These are phyloP conservation scores for Fraxinus anomala DNA, from an alignment of 257 asterid genomes.

Conservation along the genomic window DNA sequence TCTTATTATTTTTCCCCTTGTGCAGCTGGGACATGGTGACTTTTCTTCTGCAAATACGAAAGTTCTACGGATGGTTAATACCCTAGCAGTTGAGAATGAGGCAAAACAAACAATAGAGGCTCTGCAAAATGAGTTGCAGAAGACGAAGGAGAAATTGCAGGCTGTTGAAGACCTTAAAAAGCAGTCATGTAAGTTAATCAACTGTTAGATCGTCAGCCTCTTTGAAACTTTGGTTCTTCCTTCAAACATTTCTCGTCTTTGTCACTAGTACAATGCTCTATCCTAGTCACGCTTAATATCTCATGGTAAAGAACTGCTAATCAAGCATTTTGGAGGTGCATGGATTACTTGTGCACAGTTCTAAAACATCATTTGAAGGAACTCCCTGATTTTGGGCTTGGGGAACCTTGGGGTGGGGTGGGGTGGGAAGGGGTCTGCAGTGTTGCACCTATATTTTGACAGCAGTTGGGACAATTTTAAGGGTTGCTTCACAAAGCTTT, in stretches of 20 bases:
- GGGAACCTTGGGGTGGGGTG: not conserved
- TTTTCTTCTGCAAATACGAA: conserved; percentile 90
- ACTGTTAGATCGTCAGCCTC: conserved; percentile 16
- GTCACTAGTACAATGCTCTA: not conserved
- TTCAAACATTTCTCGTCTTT: conserved; percentile 4
- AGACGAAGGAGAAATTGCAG: conserved; percentile 83
- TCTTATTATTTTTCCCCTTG: conserved; percentile 24
- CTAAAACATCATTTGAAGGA: not conserved
- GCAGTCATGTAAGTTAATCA: conserved; percentile 67
- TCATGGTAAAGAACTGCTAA: not conserved
- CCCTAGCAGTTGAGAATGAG: conserved; percentile 86
- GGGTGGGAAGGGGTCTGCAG: not conserved
- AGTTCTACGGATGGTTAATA: conserved; percentile 94
- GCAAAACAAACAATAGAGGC: conserved; percentile 95
- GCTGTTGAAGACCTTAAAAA: conserved; percentile 92
- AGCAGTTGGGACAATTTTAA: not conserved
- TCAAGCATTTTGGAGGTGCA: not conserved
- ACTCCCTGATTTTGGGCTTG: not conserved
- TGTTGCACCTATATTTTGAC: not conserved
- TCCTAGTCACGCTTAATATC: not conserved
- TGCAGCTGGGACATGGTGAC: conserved; percentile 96
- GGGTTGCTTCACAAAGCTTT: no score
- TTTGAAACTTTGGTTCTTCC: conserved; percentile 14
- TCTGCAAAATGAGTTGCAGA: conserved; percentile 88
- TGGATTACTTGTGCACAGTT: not conserved